A percentile compares a stretch with the other conserved stretches of the same genome.
phyloP scores from a whole-genome alignment of 2,329 filamentous ascomycete species.

The Chaetomium strumarium region DNA sequence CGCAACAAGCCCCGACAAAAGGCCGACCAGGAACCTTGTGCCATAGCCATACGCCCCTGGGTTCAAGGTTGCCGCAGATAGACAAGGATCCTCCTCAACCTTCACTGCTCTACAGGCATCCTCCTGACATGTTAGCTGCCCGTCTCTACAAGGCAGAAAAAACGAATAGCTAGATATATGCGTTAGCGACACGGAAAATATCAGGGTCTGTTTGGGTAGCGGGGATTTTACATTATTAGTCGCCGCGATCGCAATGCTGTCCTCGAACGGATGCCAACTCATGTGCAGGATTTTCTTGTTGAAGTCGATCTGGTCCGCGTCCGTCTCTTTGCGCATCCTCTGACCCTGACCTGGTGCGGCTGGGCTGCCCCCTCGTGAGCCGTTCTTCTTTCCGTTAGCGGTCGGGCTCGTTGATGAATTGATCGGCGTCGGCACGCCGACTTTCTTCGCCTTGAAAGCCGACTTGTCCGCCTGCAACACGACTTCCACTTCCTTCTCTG shows the following conservation, averaged over 20 bases:
- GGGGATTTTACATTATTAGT: slow-evolving; percentile 83
- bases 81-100: too few relatives aligned
- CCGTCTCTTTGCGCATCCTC: slow-evolving; percentile 97
- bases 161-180: slow-evolving; percentile 29
- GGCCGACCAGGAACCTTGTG: too few relatives aligned
- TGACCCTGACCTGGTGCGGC: slow-evolving; percentile 75
- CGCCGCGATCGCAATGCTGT: slow-evolving; percentile 98
- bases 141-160: slow-evolving; percentile 28
- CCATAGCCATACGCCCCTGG: too few relatives aligned
- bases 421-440: slow-evolving; percentile 95
- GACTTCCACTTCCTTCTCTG: slow-evolving; percentile 93
- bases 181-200: slow-evolving; percentile 20
- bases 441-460: slow-evolving; percentile 99
- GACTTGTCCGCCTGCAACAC: slow-evolving; percentile 98
- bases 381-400: slow-evolving; percentile 76
- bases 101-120: background rate
- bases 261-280: slow-evolving; percentile 99
- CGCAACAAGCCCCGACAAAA: too few relatives aligned
- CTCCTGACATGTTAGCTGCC: slow-evolving; percentile 4
- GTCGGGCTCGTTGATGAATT: slow-evolving; percentile 72
- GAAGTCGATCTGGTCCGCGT: slow-evolving; percentile 98
- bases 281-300: slow-evolving; percentile 99
- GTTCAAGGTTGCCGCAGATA: too few relatives aligned
- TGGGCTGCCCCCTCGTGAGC: slow-evolving; percentile 82
- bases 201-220: background rate